phyloP scores from a whole-genome alignment of 495 filamentous ascomycete genomes.

The Pyrenula aspistea region DNA sequence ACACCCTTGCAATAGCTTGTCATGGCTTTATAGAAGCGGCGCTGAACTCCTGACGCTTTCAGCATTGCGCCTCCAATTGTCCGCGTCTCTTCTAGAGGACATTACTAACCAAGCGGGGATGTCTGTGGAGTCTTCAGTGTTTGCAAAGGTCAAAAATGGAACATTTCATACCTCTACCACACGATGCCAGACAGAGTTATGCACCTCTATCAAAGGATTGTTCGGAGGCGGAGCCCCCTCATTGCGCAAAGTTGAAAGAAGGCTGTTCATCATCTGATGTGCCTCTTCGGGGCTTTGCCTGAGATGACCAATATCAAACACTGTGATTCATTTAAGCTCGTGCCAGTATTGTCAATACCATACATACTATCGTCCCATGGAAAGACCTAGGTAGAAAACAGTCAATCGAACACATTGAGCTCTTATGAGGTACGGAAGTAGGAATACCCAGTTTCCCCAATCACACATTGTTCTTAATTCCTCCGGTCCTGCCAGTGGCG shows the following conservation, averaged over 20 bases:
- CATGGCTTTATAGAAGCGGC: slow-evolving; percentile 16
- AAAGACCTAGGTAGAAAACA: slow-evolving; percentile 11
- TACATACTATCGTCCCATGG: slow-evolving; percentile 16
- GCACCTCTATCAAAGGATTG: slow-evolving; percentile 7
- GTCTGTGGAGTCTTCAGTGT: background rate
- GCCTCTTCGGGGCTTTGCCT: slow-evolving; percentile 13
- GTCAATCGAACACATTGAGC: background rate
- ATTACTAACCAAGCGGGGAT: slow-evolving; percentile 3
- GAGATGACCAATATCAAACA: slow-evolving; percentile 19
- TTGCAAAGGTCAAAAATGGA: background rate
- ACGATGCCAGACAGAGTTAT: slow-evolving; percentile 13
- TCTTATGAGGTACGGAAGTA: background rate
- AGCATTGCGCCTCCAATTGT: background rate
- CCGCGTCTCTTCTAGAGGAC: background rate
- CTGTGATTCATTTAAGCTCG: slow-evolving; percentile 4
- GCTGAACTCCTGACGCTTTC: slow-evolving; percentile 9
- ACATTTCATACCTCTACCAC: slow-evolving; percentile 7
- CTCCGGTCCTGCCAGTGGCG: slow-evolving; percentile 9
- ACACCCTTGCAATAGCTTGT: slow-evolving; percentile 14
- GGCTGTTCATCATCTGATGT: slow-evolving; percentile 9
- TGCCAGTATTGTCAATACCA: background rate
- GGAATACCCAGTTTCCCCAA: slow-evolving; percentile 22
- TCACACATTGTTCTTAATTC: slow-evolving; percentile 17
- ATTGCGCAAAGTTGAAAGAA: slow-evolving; percentile 12
- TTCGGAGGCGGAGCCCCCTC: background rate